Base-by-base conservation (phyloP, 2,329 filamentous ascomycete species). In the Aspergillus sp. region DNA sequence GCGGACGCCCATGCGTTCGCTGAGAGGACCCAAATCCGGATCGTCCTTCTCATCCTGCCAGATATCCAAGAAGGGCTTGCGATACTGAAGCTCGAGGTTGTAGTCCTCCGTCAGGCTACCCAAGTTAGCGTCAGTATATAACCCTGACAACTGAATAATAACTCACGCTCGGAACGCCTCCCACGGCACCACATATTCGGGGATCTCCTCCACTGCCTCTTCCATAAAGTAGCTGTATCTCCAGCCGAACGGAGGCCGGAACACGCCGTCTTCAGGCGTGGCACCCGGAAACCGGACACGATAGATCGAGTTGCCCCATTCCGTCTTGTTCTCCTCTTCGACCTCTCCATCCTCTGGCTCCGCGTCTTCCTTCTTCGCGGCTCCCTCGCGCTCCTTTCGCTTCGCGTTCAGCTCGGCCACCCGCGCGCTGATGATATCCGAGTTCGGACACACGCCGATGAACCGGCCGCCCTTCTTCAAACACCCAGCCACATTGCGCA, bases 171-270 rank as follows among this genome's bases (percentile, higher is more conserved):
- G 89, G 77, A 99, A 97, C 1, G 91, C 92, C 70, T 96, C 92
- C 93, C 94, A 99, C 0, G 94, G 94, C 1, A 99, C 94, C 1
- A 99, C 93, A 69, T 96, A 99, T 76, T 99, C 94, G 2, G 94
- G 93, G 6, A 96, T 90, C 67, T 92, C 89, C 70, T 97, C 93
- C 17, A 99, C 94, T 0, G 94, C 94, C 74, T 99, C 94, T 64
- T 94, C 87, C 52, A 99, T 85, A 71, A 91, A 96, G 78, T 96
- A 99, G 67, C 86, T 96, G 76, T 99, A 99, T 72, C 94, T 96
- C 92, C 94, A 97, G 46, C 93, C 94, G 68, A 91, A 97, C 0
- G 94, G 91, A 4, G 94, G 94, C 4, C 94, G 86, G 76, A 99
- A 99, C 29, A 94, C 81, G 49, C 94, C 94, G 68, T 97, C 91